Evolutionary conservation across 2,329 filamentous ascomycete genomes (phyloP).

Genomic region (Diplodia sapinea): DNA sequence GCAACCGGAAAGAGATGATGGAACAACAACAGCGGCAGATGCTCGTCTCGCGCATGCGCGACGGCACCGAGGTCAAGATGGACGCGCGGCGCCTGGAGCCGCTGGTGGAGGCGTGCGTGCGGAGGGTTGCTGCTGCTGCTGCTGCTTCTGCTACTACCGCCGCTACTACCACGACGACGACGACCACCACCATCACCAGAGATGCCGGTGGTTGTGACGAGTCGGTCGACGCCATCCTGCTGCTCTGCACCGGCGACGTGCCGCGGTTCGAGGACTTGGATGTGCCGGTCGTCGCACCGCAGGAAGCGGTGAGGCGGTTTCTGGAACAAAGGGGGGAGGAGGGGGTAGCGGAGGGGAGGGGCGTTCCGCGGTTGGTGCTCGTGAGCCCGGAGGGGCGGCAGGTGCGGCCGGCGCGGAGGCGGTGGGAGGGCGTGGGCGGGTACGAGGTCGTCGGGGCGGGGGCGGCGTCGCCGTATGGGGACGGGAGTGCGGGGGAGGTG

Average conservation of each 20-base stretch:
- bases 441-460: neutral
- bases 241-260: conserved; percentile 12
- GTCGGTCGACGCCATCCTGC: neutral
- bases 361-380: neutral
- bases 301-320: conserved; percentile 7
- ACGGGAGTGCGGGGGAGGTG: neutral
- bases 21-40: neutral
- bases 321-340: neutral
- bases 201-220: neutral
- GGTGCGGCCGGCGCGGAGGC: neutral
- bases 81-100: neutral
- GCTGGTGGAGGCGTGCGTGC: neutral
- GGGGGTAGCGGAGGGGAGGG: neutral
- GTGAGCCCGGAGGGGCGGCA: conserved; percentile 9
- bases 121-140: neutral
- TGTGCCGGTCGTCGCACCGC: neutral
- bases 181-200: neutral
- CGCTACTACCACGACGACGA: no score
- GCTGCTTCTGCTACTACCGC: neutral
- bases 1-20: no score
- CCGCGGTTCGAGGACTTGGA: neutral
- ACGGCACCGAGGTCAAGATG: neutral
- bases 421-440: conserved; percentile 6
- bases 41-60: conserved; percentile 21
- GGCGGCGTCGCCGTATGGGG: conserved; percentile 10